Conservation (phyloP, 164 flowering plant species). For the Cinnamomum micranthum region DNA sequence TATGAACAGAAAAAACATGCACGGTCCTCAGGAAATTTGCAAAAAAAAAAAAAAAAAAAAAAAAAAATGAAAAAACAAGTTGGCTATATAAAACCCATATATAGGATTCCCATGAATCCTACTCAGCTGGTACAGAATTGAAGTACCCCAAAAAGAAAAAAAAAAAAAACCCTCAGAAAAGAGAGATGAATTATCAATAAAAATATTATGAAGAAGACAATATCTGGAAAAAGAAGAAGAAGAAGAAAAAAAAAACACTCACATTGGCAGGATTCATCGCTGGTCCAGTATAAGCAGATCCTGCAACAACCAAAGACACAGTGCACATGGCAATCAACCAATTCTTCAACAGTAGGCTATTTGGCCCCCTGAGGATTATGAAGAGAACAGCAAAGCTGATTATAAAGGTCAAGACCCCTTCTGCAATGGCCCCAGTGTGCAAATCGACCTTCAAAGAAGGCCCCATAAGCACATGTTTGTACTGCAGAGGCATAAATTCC, state of each 20-base stretch:
- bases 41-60: no score
- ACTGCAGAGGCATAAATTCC: slow-evolving; percentile 64
- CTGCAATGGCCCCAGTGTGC: slow-evolving; percentile 84
- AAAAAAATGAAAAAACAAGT: no score
- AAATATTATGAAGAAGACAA: no score
- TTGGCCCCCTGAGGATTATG: slow-evolving; percentile 61
- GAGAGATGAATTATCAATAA: no score
- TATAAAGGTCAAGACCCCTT: slow-evolving; percentile 68
- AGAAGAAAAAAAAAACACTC: slow-evolving; percentile 22
- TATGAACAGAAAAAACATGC: no score
- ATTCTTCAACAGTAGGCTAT: slow-evolving; percentile 38
- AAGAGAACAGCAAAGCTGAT: slow-evolving; percentile 58
- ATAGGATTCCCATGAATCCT: no score
- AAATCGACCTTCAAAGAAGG: slow-evolving; percentile 72
- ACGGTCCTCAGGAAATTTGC: no score
- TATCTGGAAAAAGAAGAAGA: no score
- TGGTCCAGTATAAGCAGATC: slow-evolving; percentile 75
- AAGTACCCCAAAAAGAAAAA: no score
- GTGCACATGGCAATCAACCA: slow-evolving; percentile 63
- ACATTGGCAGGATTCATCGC: slow-evolving; percentile 92
- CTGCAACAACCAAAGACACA: slow-evolving; percentile 49
- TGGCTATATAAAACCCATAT: no score
- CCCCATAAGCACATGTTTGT: slow-evolving; percentile 71
- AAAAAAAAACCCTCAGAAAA: no score
- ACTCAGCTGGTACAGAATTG: no score